These are phyloP conservation scores for Talaromyces marneffei DNA, from an alignment of 2,329 filamentous ascomycete species.

Conservation along the genomic window DNA sequence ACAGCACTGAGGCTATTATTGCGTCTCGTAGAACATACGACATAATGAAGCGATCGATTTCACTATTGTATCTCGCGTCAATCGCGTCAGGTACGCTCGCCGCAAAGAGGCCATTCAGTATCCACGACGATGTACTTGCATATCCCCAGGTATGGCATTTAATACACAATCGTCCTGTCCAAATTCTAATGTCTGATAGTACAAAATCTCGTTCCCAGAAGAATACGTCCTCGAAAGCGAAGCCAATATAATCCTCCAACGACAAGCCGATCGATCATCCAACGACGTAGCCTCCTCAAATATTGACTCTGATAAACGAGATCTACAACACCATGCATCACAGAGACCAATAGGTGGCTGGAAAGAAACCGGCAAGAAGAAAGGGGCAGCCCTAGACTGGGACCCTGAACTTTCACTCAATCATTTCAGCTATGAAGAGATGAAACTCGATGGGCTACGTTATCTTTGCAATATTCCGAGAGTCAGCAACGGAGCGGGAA, in stretches of 20 bases:
- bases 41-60: constrained; percentile 24
- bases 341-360: constrained; percentile 42
- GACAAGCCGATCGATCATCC: constrained; percentile 20
- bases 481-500: constrained; percentile 55
- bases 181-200: constrained; percentile 46
- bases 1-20: not conserved
- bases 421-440: constrained; percentile 58
- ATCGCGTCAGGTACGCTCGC: constrained; percentile 38
- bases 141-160: constrained; percentile 66
- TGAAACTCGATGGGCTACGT: constrained; percentile 62
- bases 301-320: constrained; percentile 8
- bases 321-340: constrained; percentile 14
- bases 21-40: not conserved
- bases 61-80: constrained; percentile 29
- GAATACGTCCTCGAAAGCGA: constrained; percentile 65
- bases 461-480: constrained; percentile 83
- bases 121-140: constrained; percentile 80
- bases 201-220: constrained; percentile 70
- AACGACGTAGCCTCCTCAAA: not conserved
- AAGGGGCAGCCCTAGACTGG: constrained; percentile 44
- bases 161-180: not conserved
- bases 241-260: constrained; percentile 52
- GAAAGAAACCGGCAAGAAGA: constrained; percentile 52
- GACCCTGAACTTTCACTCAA: constrained; percentile 8
- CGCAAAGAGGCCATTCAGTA: constrained; percentile 64